phyloP scores from a whole-genome alignment of 78 protist genomes.

The Tieghemostelium lacteum region DNA sequence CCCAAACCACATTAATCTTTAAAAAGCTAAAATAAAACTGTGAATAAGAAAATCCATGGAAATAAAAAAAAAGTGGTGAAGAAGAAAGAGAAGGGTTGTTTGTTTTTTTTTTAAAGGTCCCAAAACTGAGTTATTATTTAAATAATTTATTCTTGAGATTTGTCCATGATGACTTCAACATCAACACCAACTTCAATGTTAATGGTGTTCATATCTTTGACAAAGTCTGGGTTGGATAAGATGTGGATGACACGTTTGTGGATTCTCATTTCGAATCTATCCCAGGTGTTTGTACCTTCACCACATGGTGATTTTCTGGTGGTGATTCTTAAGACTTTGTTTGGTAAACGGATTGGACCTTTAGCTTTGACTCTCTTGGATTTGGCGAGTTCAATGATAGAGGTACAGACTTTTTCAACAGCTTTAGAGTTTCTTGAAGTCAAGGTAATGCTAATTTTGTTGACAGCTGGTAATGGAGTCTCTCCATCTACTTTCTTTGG shows the following conservation, averaged over 20 bases:
- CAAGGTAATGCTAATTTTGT: constrained; percentile 97
- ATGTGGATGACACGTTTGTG: constrained; percentile 99
- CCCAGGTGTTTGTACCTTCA: constrained; percentile 99
- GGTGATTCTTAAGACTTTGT: constrained; percentile 97
- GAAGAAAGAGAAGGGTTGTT: neutral
- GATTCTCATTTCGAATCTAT: constrained; percentile 99
- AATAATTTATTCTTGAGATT: constrained; percentile 27
- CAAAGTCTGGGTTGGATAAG: constrained; percentile 92
- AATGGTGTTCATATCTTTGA: constrained; percentile 91
- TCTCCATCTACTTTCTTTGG: constrained; percentile 69
- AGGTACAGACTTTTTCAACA: constrained; percentile 98
- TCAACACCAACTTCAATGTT: constrained; percentile 96
- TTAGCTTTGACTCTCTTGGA: constrained; percentile 89
- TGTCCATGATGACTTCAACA: constrained; percentile 94
- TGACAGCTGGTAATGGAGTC: constrained; percentile 37
- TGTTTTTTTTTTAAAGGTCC: neutral
- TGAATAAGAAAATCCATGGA: neutral
- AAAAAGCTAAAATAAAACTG: constrained; percentile 5
- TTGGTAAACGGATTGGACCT: constrained; percentile 99
- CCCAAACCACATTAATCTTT: constrained; percentile 59
- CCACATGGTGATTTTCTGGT: constrained; percentile 99
- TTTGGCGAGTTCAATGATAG: constrained; percentile 94
- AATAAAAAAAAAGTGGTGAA: constrained; percentile 1
- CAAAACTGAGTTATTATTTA: neutral
- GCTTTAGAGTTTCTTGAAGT: constrained; percentile 94